A percentile compares a stretch with the other conserved stretches of the same genome.
Conservation (phyloP, 2,329 filamentous ascomycete genomes). For the Aspergillus tamarii region DNA sequence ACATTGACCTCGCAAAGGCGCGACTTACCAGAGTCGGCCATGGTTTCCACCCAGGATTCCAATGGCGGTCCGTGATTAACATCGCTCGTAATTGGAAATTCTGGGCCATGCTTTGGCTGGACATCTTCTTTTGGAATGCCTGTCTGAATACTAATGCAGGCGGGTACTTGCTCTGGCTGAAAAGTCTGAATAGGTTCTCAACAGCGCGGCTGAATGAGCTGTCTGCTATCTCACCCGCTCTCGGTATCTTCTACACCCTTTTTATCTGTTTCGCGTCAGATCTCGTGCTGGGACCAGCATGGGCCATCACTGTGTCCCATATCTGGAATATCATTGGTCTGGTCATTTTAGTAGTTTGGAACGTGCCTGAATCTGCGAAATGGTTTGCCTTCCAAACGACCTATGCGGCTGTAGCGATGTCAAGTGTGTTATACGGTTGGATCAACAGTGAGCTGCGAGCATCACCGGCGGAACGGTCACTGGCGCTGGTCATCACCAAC, state of each 20-base stretch:
- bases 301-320: constrained; percentile 58
- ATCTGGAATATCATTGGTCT: constrained; percentile 57
- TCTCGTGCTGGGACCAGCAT: constrained; percentile 48
- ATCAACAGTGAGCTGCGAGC: constrained; percentile 54
- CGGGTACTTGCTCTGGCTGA: constrained; percentile 62
- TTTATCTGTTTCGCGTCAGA: constrained; percentile 60
- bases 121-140: constrained; percentile 58
- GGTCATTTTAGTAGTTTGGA: constrained; percentile 59
- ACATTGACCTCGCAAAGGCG: constrained; percentile 50
- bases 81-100: no score
- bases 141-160: constrained; percentile 51
- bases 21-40: constrained; percentile 39
- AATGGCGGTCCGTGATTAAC: no score
- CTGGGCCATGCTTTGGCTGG: constrained; percentile 42
- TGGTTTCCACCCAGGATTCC: no score
- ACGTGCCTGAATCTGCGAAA: constrained; percentile 57
- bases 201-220: constrained; percentile 54
- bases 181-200: constrained; percentile 55
- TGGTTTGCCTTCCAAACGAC: constrained; percentile 60
- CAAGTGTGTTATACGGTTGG: constrained; percentile 61
- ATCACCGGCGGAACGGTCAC: constrained; percentile 48
- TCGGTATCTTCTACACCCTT: constrained; percentile 59
- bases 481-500: constrained; percentile 57
- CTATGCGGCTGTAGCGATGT: constrained; percentile 56
- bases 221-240: constrained; percentile 55